Conservation (phyloP, 768 basidiomycete genomes). For the Piloderma croceum region DNA sequence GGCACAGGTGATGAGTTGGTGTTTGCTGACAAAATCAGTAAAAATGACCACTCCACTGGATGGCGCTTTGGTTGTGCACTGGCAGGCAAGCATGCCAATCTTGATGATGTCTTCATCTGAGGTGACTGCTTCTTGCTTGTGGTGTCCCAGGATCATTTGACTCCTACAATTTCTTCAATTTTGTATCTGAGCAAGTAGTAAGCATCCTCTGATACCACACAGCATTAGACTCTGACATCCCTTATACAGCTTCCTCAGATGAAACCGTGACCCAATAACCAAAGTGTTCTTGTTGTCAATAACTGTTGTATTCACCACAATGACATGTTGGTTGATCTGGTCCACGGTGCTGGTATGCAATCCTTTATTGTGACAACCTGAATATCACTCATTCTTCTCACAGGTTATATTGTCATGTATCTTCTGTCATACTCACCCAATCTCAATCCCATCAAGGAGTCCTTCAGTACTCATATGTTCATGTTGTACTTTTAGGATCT, state of each 20-base stretch:
- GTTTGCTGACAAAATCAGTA: conserved; percentile 26
- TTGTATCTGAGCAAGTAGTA: conserved; percentile 23
- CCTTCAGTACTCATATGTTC: conserved; percentile 20
- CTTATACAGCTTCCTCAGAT: conserved; percentile 12
- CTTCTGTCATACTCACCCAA: conserved; percentile 33
- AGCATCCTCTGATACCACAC: conserved; percentile 2
- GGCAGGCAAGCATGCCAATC: conserved; percentile 12
- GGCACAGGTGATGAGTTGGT: conserved; percentile 19
- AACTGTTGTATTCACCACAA: conserved; percentile 28
- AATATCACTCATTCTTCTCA: neutral
- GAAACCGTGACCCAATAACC: too few species aligned
- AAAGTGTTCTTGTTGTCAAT: too few species aligned
- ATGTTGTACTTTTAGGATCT: too few species aligned
- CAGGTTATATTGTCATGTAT: conserved; percentile 21
- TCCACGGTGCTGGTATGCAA: conserved; percentile 16
- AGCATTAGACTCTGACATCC: neutral
- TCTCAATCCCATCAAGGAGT: conserved; percentile 32
- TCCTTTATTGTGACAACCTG: too few species aligned
- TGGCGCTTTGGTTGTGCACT: conserved; percentile 21
- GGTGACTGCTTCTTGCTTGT: conserved; percentile 15
- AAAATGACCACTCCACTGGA: conserved; percentile 23
- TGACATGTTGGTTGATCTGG: conserved; percentile 15
- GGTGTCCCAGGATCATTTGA: conserved; percentile 26
- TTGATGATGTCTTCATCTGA: conserved; percentile 14
- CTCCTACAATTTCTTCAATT: too few species aligned